Evolutionary conservation across 2,329 filamentous ascomycete genomes (phyloP), one percentile per base, ranked within the genome.

Genomic region (Thelonectria olida): DNA sequence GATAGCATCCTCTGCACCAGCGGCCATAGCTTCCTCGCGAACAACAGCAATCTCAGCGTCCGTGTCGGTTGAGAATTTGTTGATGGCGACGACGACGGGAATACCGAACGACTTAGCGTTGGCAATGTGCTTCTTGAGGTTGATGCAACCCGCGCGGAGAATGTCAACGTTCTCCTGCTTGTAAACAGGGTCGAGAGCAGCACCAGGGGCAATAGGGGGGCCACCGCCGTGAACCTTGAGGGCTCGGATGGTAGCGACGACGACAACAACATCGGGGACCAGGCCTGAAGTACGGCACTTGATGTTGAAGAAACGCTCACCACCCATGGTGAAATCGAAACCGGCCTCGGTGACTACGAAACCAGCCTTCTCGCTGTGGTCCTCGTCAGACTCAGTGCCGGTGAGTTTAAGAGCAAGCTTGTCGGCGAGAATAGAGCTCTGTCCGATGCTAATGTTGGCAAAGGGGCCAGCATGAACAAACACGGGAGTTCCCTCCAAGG

Each of bases 291-390:
- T 92, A 62, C 96, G 91, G 82, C 96, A 98, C 85, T 99, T 99
- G 85, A 99, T 98, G 84, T 99, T 98, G 88, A 99, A 98, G 86
- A 99, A 99, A 53, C 96, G 91, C 85, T 99, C 96, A 65, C 96
- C 96, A 67, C 96, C 96, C 96, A 99, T 99, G 72, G 96, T 98
- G 81, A 99, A 99, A 80, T 99, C 96, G 78, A 99, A 99, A 9
- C 96, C 96, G 54, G 96, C 95, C 79, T 99, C 96, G 2, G 96
- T 99, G 36, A 99, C 90, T 20, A 97, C 95, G 72, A 96, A 98
- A 9, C 96, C 96, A 27, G 92, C 88, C 84, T 96, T 95, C 69
- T 89, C 83, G 51, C 88, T 83, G 73, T 94, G 87, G 71, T 96
- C 88, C 81, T 98, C 96, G 67, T 97, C 95, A 6, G 89, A 86